Evolutionary conservation across 106 monocot genomes (phyloP).

Genomic region (Dendrobium chrysotoxum): DNA sequence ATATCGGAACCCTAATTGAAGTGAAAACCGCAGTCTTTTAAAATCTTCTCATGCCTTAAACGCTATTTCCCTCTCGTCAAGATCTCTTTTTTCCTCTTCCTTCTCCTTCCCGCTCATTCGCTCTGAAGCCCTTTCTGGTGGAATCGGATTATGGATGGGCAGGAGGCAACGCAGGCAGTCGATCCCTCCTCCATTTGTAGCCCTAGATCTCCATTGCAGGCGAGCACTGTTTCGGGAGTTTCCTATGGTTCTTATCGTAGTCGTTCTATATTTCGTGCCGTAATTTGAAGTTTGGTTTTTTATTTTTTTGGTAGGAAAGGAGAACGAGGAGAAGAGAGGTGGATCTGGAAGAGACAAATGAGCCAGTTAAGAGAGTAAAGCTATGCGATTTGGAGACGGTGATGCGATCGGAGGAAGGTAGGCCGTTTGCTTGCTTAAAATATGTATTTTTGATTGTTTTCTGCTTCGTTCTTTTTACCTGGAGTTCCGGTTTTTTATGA

Average conservation of each 20-base stretch:
- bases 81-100: background rate
- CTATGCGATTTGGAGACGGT: background rate
- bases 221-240: background rate
- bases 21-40: background rate
- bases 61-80: background rate
- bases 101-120: background rate
- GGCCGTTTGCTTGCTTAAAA: background rate
- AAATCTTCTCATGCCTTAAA: background rate
- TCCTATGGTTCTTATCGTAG: background rate
- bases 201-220: slow-evolving; percentile 7
- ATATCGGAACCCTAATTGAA: background rate
- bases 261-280: background rate
- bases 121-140: background rate
- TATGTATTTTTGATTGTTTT: background rate
- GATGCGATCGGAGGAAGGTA: slow-evolving; percentile 6
- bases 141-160: slow-evolving; percentile 2
- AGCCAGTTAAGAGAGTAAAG: slow-evolving; percentile 1
- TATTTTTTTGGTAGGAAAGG: slow-evolving; percentile 1
- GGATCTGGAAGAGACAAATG: background rate
- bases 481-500: background rate
- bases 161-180: background rate
- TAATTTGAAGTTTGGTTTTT: background rate
- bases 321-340: background rate
- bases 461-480: background rate
- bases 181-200: background rate